These are phyloP conservation scores for Mortierella sp. DNA, from an alignment of 371 early-diverging fungal genomes.

Conservation along the genomic window DNA sequence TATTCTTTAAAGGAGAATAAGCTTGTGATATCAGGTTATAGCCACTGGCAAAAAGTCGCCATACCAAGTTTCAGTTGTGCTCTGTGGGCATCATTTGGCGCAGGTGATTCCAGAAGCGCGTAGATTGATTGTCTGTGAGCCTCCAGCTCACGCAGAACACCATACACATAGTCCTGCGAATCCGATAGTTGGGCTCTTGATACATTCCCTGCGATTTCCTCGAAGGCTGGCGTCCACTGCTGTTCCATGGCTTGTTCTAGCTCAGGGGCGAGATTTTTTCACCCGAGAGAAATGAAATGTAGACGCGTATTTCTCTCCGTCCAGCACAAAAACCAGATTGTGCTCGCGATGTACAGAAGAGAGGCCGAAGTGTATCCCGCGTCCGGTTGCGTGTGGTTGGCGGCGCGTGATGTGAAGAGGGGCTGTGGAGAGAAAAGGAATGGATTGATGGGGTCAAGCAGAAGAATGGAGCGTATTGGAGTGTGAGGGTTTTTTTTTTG, in stretches of 20 bases:
- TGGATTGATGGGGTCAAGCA: background rate
- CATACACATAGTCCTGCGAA: conserved; percentile 39
- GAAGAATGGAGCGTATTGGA: background rate
- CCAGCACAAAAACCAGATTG: background rate
- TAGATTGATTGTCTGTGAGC: conserved; percentile 24
- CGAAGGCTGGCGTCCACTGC: conserved; percentile 53
- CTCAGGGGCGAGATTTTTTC: conserved; percentile 1
- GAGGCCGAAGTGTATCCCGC: background rate
- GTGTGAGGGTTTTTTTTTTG: background rate
- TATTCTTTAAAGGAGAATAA: background rate
- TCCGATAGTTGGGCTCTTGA: conserved; percentile 38
- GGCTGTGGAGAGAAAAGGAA: background rate
- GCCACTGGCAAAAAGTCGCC: background rate
- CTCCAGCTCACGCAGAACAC: conserved; percentile 42
- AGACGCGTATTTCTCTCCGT: conserved; percentile 20
- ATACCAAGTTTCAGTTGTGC: conserved; percentile 54
- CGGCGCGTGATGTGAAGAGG: background rate
- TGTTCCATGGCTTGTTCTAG: conserved; percentile 16
- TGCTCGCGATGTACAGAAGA: conserved; percentile 8
- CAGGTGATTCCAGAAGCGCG: conserved; percentile 26
- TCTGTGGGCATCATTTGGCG: conserved; percentile 49
- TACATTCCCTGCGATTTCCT: conserved; percentile 37
- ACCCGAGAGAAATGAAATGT: background rate
- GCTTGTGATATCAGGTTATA: background rate
- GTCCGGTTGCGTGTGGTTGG: conserved; percentile 9